Evolutionary conservation across 1,139 yeast species (phyloP), one percentile per base, ranked within the genome.

Genomic region (Candida tunisiensis): DNA sequence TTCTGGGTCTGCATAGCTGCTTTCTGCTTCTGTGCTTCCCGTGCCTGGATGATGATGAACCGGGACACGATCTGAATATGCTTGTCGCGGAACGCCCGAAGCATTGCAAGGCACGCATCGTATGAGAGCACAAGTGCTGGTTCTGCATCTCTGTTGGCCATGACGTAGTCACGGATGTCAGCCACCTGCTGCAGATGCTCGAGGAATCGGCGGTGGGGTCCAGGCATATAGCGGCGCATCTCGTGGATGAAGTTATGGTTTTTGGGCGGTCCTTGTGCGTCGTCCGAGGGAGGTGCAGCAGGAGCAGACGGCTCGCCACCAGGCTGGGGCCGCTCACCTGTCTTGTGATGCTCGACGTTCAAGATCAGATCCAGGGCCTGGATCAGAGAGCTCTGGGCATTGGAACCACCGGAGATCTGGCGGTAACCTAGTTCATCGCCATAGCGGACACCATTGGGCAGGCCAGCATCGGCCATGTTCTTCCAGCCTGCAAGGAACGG

Each of bases 401-500:
- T 85, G 8, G 93, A 79, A 0, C 96, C 96, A 15, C 96, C 96
- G 5, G 93, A 63, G 47, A 67, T 78, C 17, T 62, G 51, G 35
- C 79, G 60, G 30, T 71, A 74, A 14, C 42, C 51, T 3, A 30
- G 29, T 34, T 77, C 85, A 30, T 66, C 57, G 5, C 93, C 94
- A 45, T 83, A 83, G 26, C 62, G 54, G 1, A 83, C 73, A 1
- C 95, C 95, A 31, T 69, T 51, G 27, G 82, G 74, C 31, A 85
- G 60, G 0, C 95, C 95, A 2, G 77, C 83, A 34, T 72, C 85
- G 12, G 67, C 69, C 95, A 85, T 83, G 44, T 80, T 79, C 47
- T 74, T 73, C 93, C 95, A 85, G 1, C 95, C 96, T 0, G 95
- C 94, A 33, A 85, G 57, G 44, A 67, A 85, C 0, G 96, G 95